These are phyloP conservation scores for Lanmaoa rubissima DNA, from an alignment of 768 basidiomycete genomes.

Conservation along the genomic window DNA sequence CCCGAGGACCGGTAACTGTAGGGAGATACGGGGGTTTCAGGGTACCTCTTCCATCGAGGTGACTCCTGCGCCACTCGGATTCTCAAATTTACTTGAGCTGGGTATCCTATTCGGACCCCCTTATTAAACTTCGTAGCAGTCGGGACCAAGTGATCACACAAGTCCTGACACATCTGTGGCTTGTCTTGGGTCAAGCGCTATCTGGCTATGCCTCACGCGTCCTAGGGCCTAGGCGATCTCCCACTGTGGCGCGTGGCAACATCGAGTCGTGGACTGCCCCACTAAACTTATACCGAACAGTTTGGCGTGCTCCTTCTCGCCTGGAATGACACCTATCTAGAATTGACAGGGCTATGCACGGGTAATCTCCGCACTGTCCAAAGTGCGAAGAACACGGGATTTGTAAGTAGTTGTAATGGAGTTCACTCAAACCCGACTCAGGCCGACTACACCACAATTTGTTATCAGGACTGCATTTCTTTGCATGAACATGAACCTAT, in stretches of 20 bases:
- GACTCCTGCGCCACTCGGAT: neutral
- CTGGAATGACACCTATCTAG: conserved; percentile 7
- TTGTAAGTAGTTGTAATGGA: neutral
- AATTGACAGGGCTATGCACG: conserved; percentile 12
- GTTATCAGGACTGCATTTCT: conserved; percentile 1
- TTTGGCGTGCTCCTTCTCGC: conserved; percentile 5
- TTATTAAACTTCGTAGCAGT: neutral
- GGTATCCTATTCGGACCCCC: neutral
- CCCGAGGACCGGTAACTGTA: conserved; percentile 18
- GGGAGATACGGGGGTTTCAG: conserved; percentile 4
- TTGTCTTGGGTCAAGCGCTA: neutral
- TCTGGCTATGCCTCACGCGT: neutral
- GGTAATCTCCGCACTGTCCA: conserved; percentile 23
- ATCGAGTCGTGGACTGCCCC: neutral
- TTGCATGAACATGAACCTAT: conserved; percentile 14
- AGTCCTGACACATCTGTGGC: neutral
- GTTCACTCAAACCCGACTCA: neutral
- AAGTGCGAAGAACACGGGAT: neutral
- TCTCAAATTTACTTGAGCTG: neutral
- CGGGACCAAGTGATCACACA: neutral
- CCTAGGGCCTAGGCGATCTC: neutral
- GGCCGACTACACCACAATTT: neutral
- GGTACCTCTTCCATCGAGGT: neutral
- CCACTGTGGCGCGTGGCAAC: conserved; percentile 3
- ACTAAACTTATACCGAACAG: neutral